These are phyloP conservation scores for Ceratocystis cacaofunesta DNA, from an alignment of 2,329 filamentous ascomycete genomes.

Conservation along the genomic window DNA sequence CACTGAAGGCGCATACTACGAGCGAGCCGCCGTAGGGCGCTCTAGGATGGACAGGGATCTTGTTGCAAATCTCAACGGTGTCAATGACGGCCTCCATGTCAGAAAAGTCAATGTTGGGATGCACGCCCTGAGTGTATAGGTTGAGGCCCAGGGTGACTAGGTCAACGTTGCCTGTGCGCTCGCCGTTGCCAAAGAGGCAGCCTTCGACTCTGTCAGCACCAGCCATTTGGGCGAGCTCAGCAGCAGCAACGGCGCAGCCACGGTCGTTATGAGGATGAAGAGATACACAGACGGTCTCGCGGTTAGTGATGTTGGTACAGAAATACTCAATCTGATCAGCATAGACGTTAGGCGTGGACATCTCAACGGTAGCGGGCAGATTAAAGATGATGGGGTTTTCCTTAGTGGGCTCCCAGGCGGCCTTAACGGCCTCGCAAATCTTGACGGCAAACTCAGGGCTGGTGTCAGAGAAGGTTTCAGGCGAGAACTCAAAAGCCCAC, in stretches of 20 bases:
- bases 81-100: constrained; percentile 76
- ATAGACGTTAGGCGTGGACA: constrained; percentile 88
- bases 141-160: constrained; percentile 85
- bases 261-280: constrained; percentile 92
- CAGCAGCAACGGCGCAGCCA: constrained; percentile 75
- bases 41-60: constrained; percentile 81
- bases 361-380: constrained; percentile 87
- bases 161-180: constrained; percentile 91
- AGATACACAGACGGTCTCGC: constrained; percentile 76
- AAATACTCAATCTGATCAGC: constrained; percentile 96
- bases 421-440: constrained; percentile 87
- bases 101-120: constrained; percentile 78
- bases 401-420: constrained; percentile 69
- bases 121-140: constrained; percentile 83
- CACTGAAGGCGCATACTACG: constrained; percentile 84
- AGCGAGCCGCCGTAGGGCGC: constrained; percentile 83
- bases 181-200: constrained; percentile 86
- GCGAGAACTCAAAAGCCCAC: constrained; percentile 73
- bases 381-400: constrained; percentile 90
- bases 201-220: constrained; percentile 90
- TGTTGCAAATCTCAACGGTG: constrained; percentile 80
- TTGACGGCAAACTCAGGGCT: constrained; percentile 66
- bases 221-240: constrained; percentile 90
- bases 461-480: constrained; percentile 83
- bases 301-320: constrained; percentile 66